phyloP scores from a whole-genome alignment of 306 rosid species.

The Begonia masoniana region DNA sequence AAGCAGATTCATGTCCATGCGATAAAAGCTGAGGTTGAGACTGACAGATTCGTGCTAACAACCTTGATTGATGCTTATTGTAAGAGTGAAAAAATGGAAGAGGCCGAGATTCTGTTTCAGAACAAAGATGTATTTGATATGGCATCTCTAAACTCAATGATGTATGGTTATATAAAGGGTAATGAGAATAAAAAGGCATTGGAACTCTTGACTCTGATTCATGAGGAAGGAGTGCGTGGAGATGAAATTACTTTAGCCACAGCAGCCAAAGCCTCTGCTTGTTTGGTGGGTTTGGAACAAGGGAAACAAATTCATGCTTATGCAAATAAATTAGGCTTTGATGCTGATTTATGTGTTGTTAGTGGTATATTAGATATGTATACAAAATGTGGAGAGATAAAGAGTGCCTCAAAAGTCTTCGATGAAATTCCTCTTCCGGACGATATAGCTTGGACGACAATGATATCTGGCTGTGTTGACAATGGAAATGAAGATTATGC shows the following conservation, averaged over 20 bases:
- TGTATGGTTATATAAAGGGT: conserved; percentile 44
- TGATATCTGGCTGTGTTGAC: conserved; percentile 70
- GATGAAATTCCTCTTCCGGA: conserved; percentile 45
- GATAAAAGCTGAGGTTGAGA: conserved; percentile 27
- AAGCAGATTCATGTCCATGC: conserved; percentile 52
- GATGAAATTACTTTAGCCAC: conserved; percentile 57
- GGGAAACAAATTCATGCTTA: conserved; percentile 69
- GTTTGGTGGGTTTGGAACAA: conserved; percentile 37
- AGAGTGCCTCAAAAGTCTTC: conserved; percentile 38
- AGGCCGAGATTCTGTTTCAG: conserved; percentile 41
- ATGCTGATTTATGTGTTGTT: conserved; percentile 36
- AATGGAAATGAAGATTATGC: conserved; percentile 65
- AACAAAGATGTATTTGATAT: conserved; percentile 44
- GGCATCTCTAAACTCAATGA: conserved; percentile 83
- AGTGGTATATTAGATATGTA: conserved; percentile 75
- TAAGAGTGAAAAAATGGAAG: conserved; percentile 51
- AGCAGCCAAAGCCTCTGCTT: conserved; percentile 59
- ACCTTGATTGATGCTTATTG: conserved; percentile 64
- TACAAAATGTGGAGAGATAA: conserved; percentile 69
- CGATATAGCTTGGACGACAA: conserved; percentile 78
- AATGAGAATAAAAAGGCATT: conserved; percentile 35
- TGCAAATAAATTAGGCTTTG: conserved; percentile 32
- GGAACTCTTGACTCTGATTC: conserved; percentile 36
- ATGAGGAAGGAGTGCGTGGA: conserved; percentile 25
- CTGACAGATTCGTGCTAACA: conserved; percentile 57